A percentile compares a stretch with the other conserved stretches of the same genome.
These are phyloP conservation scores for Hemileia vastatrix DNA, from an alignment of 1,284 basidiomycete species.

Conservation along the genomic window DNA sequence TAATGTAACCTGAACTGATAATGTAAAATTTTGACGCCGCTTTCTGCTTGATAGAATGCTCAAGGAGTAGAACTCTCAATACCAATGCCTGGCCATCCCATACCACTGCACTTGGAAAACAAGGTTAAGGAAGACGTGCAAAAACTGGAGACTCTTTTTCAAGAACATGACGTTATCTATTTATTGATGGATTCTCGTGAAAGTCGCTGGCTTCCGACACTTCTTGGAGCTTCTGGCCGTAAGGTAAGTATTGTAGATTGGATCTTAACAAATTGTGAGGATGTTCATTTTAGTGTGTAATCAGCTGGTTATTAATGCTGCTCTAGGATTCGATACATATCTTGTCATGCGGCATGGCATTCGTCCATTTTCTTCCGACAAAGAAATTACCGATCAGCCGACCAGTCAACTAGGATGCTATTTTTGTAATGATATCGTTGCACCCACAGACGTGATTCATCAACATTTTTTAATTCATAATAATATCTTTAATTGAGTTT, in stretches of 20 bases:
- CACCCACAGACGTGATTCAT: slow-evolving; percentile 69
- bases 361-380: slow-evolving; percentile 42
- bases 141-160: slow-evolving; percentile 64
- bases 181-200: slow-evolving; percentile 97
- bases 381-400: slow-evolving; percentile 35
- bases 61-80: slow-evolving; percentile 65
- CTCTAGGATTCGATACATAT: slow-evolving; percentile 90
- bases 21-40: background rate
- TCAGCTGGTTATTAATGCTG: slow-evolving; percentile 85
- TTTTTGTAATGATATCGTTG: slow-evolving; percentile 96
- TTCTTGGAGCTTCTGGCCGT: slow-evolving; percentile 67
- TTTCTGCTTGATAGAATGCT: slow-evolving; percentile 57
- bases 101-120: slow-evolving; percentile 52
- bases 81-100: slow-evolving; percentile 95
- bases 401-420: slow-evolving; percentile 67
- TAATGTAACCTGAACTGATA: background rate
- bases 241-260: slow-evolving; percentile 54
- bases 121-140: slow-evolving; percentile 60
- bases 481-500: background rate
- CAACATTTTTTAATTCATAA: slow-evolving; percentile 36
- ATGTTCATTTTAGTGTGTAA: background rate
- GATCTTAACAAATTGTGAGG: background rate
- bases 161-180: slow-evolving; percentile 78
- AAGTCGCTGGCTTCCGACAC: slow-evolving; percentile 86
- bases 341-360: slow-evolving; percentile 94